These are phyloP conservation scores for Sclerospora graminicola DNA, from an alignment of 352 stramenopile genomes.

Conservation along the genomic window DNA sequence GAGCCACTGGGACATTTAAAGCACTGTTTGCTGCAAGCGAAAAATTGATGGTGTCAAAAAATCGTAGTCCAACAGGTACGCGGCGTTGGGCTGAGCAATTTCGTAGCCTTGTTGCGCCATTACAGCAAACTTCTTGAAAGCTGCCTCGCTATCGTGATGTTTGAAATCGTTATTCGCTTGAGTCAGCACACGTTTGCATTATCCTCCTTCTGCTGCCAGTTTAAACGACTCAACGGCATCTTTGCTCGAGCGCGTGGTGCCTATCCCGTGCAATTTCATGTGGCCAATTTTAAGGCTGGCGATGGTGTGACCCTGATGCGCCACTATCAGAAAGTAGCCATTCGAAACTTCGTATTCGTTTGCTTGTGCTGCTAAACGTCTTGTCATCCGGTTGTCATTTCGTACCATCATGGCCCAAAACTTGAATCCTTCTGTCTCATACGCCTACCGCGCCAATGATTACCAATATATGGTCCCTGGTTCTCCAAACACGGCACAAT, in stretches of 20 bases:
- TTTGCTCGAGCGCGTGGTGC: constrained; percentile 63
- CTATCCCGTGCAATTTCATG: constrained; percentile 84
- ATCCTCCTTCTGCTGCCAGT: constrained; percentile 81
- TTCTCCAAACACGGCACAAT: too few species aligned
- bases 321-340: constrained; percentile 81
- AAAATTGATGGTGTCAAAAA: constrained; percentile 42
- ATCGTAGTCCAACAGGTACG: constrained; percentile 78
- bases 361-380: constrained; percentile 7
- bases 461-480: too few species aligned
- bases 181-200: constrained; percentile 72
- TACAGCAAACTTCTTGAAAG: constrained; percentile 84
- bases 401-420: constrained; percentile 82
- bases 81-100: constrained; percentile 91
- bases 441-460: too few species aligned
- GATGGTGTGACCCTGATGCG: too few species aligned
- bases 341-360: constrained; percentile 74
- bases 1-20: constrained; percentile 62
- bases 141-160: constrained; percentile 78
- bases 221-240: constrained; percentile 85
- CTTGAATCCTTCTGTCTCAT: constrained; percentile 83
- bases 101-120: constrained; percentile 87
- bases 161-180: too few species aligned
- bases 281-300: constrained; percentile 83
- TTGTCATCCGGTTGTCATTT: constrained; percentile 52
- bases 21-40: constrained; percentile 56